Evolutionary conservation across 257 asterid species (phyloP), one percentile per base, ranked within the genome.

Genomic region (Solanum tacnaense): DNA sequence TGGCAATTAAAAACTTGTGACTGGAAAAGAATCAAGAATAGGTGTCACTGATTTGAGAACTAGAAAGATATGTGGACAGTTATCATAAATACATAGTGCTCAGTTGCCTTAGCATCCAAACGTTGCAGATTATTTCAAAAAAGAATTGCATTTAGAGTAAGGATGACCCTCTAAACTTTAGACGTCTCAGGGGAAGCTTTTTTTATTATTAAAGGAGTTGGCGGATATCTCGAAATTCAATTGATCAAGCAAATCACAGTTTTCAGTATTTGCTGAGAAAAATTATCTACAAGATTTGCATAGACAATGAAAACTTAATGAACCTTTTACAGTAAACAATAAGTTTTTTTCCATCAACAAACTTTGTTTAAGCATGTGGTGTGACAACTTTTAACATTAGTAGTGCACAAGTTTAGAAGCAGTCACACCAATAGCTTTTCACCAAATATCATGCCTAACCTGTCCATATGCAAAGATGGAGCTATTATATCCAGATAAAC

Each of bases 401-500:
- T 41, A 44, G 13, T n/a, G 29, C 34, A 29, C 49, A 39, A 39
- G 84, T 39, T 76, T 18, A 39, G 34, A 76, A n/a, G 35, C 84
- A 76, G 62, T 76, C 56, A 75, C 83, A 23, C 58, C 58, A 6
- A 36, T 23, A 39, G 84, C 4, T 76, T 38, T 38, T 76, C 60
- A 76, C 15, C 35, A n/a, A 41, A 41, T 78, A 78, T 11, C 68
- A 16, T 29, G 56, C 52, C 65, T 86, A 92, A 97, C 99, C 98
- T 97, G 99, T 72, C 99, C 99, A 75, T 97, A 97, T 65, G 99
- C 99, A 93, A 97, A 97, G 98, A 97, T 94, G 90, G 98, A 97
- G 91, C 99, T 97, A 84, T 97, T 96, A 89, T 97, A 97, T 82
- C 99, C 99, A 35, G 99, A 95, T 92, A 97, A 91, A 91, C 98